Base-by-base conservation (phyloP, 2,329 filamentous ascomycete genomes). In the Sphaerulina musiva region DNA sequence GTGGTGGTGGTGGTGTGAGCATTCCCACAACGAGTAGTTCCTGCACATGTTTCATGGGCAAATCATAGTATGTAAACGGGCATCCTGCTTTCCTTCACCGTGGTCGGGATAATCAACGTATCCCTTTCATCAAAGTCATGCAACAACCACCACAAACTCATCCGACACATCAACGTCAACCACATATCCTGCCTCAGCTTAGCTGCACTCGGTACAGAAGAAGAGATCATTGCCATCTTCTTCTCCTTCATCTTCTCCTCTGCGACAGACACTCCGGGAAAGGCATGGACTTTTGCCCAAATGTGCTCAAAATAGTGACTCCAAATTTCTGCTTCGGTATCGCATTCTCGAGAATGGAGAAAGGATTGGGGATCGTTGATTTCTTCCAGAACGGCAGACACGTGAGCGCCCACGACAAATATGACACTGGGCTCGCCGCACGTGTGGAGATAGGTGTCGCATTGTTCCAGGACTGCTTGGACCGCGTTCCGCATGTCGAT, bases 41-140 rank as follows among this genome's bases (percentile, higher is more conserved):
- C n/a, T n/a, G n/a, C n/a, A n/a, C n/a, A n/a, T 17, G 14, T 17
- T 17, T 17, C 14, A 17, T 17, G 14, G 14, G 14, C 14, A 17
- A 17, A 17, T 51, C 31, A 54, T 39, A 57, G 34, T 10, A 57
- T 54, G 36, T 48, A 47, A n/a, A 54, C 55, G 8, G 55, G 55
- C 51, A 57, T 52, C 43, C 55, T 41, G 32, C 34, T 48, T 26
- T 48, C 55, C 40, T 40, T 57, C 55, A 53, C 48, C 46, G 48
- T 48, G 32, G 48, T 42, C 20, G 53, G 44, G 12, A 57, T n/a
- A n/a, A 54, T 50, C 36, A 48, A 49, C 9, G 31, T 11, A 39
- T 54, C 48, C 7, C 43, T 48, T 40, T 54, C 48, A 42, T 57
- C 51, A 43, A 57, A 57, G 14, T 57, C 55, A 46, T 54, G 55